Percentiles rank a stretch among this genome's conserved stretches.
phyloP scores from a whole-genome alignment of 2,329 filamentous ascomycete genomes.

The Ophiostoma pallidulum region DNA sequence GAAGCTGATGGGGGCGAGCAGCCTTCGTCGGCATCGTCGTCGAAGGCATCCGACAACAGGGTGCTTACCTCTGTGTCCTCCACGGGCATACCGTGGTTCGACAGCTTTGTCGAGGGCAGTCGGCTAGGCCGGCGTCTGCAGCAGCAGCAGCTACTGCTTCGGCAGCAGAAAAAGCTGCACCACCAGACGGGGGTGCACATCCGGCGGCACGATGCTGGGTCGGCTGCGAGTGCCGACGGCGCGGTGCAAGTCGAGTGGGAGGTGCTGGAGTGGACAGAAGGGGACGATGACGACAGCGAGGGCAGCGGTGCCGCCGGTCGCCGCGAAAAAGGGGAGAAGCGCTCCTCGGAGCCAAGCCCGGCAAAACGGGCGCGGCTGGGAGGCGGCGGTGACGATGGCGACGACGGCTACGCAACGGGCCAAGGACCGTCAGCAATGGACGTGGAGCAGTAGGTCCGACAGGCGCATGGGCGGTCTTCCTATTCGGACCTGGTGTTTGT shows the following conservation, averaged over 20 bases:
- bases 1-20: conserved; percentile 17
- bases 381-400: conserved; percentile 23
- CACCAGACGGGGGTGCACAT: conserved; percentile 14
- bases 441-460: too few relatives aligned
- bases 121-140: conserved; percentile 57
- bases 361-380: conserved; percentile 41
- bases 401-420: neutral
- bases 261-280: conserved; percentile 61
- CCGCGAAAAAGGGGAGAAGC: conserved; percentile 18
- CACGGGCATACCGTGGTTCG: conserved; percentile 70
- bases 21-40: conserved; percentile 20
- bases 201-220: conserved; percentile 9
- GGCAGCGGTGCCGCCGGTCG: conserved; percentile 31
- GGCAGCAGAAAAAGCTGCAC: neutral
- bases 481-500: too few relatives aligned
- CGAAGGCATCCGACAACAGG: neutral
- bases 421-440: conserved; percentile 15
- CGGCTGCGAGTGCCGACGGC: conserved; percentile 46
- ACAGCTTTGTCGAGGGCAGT: conserved; percentile 69
- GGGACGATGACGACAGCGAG: conserved; percentile 23
- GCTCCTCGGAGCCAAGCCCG: conserved; percentile 27
- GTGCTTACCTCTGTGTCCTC: conserved; percentile 43
- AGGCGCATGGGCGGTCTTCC: too few relatives aligned
- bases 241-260: conserved; percentile 70
- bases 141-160: conserved; percentile 46